These are phyloP conservation scores for Penicillium waksmanii DNA, from an alignment of 495 filamentous ascomycete genomes.

Conservation along the genomic window DNA sequence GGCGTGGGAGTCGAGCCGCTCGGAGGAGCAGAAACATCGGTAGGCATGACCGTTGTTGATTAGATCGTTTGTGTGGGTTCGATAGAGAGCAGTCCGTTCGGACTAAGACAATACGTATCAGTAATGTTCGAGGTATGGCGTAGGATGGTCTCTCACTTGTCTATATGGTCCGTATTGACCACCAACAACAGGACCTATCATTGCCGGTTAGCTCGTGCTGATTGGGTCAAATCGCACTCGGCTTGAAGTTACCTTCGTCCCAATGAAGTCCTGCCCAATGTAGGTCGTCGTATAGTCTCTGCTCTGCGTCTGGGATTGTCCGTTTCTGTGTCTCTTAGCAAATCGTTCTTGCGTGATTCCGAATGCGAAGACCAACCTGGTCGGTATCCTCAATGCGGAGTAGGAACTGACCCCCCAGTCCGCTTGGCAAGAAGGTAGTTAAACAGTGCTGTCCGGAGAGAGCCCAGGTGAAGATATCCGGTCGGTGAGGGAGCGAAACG, in stretches of 20 bases:
- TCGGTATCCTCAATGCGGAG: constrained; percentile 95
- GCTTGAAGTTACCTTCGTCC: constrained; percentile 74
- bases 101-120: constrained; percentile 57
- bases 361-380: constrained; percentile 58
- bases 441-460: constrained; percentile 86
- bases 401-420: constrained; percentile 92
- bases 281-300: constrained; percentile 74
- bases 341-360: background rate
- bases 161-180: constrained; percentile 85
- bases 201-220: background rate
- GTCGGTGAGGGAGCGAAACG: constrained; percentile 97
- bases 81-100: constrained; percentile 75
- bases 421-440: constrained; percentile 87
- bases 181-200: constrained; percentile 72
- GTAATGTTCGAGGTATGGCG: background rate
- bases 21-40: constrained; percentile 86
- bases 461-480: constrained; percentile 89
- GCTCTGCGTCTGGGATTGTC: constrained; percentile 76
- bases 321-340: constrained; percentile 64
- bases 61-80: constrained; percentile 69
- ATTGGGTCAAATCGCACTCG: constrained; percentile 1
- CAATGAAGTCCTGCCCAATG: constrained; percentile 88
- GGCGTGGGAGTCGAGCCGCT: constrained; percentile 68
- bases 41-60: constrained; percentile 76
- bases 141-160: constrained; percentile 59